These are phyloP conservation scores for Neurospora hispaniola DNA, from an alignment of 495 filamentous ascomycete genomes.

Conservation along the genomic window DNA sequence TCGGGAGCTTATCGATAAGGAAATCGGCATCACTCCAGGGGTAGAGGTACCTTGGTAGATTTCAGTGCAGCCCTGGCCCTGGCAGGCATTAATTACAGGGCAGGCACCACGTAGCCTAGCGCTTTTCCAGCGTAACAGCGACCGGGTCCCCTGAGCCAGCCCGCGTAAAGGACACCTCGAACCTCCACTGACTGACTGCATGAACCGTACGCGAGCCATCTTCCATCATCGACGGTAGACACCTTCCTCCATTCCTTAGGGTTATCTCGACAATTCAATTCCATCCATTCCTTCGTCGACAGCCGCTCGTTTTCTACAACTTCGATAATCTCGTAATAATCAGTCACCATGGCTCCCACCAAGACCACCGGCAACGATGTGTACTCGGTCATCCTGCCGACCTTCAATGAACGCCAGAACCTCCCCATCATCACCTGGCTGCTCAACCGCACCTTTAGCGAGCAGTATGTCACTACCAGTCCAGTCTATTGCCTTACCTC, in stretches of 20 bases:
- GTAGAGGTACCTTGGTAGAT: not conserved
- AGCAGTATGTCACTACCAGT: slow-evolving; percentile 46
- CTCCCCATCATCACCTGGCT: slow-evolving; percentile 93
- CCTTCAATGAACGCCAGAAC: slow-evolving; percentile 96
- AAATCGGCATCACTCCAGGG: not conserved
- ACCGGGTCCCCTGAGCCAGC: not conserved
- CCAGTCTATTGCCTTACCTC: not conserved
- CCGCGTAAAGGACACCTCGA: not conserved
- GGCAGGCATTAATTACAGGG: not conserved
- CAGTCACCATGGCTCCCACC: slow-evolving; percentile 23
- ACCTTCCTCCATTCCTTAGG: not conserved
- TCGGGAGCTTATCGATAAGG: not conserved
- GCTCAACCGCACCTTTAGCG: slow-evolving; percentile 78
- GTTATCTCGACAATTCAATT: not conserved
- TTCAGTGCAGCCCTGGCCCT: not conserved
- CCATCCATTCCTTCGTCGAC: not conserved
- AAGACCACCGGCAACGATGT: slow-evolving; percentile 47
- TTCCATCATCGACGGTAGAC: not conserved
- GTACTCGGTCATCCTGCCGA: slow-evolving; percentile 94
- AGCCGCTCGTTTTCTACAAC: not conserved
- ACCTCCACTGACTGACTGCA: not conserved
- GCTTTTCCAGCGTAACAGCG: not conserved
- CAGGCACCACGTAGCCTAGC: not conserved
- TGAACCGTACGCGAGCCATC: not conserved
- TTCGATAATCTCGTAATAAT: not conserved